Conservation (phyloP, 2,329 filamentous ascomycete species). For the Pleurostoma richardsiae region DNA sequence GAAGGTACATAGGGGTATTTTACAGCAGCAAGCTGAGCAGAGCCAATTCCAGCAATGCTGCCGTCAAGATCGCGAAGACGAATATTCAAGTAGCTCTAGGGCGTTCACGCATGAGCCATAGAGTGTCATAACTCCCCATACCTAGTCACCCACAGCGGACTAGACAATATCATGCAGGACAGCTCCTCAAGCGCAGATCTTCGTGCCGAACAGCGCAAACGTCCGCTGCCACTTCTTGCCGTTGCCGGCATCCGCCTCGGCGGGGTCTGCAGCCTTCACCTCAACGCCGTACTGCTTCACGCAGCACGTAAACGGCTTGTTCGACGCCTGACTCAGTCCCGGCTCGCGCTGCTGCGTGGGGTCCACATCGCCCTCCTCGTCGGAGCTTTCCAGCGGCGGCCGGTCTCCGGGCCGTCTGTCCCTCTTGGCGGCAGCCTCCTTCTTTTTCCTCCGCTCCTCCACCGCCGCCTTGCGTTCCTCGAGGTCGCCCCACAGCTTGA, state of each 20-base stretch:
- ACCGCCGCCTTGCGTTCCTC: slow-evolving; percentile 59
- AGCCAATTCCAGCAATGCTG: too few species aligned
- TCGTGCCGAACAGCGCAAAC: slow-evolving; percentile 62
- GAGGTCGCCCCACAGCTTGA: slow-evolving; percentile 79
- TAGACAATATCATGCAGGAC: not conserved
- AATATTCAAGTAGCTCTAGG: too few species aligned
- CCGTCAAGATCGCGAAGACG: too few species aligned
- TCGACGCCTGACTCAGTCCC: slow-evolving; percentile 27
- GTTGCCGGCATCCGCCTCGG: slow-evolving; percentile 37
- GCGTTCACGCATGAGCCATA: too few species aligned
- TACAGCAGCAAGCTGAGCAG: too few species aligned
- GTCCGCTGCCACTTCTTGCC: slow-evolving; percentile 54
- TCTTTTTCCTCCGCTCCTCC: slow-evolving; percentile 19
- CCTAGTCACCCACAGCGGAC: too few species aligned
- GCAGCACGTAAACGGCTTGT: slow-evolving; percentile 64
- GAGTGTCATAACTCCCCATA: too few species aligned
- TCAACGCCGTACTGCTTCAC: slow-evolving; percentile 65
- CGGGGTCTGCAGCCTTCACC: slow-evolving; percentile 30
- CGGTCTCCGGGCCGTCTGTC: slow-evolving; percentile 11
- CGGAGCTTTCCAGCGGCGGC: slow-evolving; percentile 32
- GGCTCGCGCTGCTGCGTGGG: slow-evolving; percentile 5
- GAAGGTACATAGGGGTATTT: too few species aligned
- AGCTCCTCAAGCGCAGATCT: slow-evolving; percentile 30
- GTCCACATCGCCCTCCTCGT: slow-evolving; percentile 18
- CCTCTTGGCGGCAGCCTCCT: slow-evolving; percentile 16